A percentile compares a stretch with the other conserved stretches of the same genome.
Conservation (phyloP, 441 rosid species). For the Croton setiger region DNA sequence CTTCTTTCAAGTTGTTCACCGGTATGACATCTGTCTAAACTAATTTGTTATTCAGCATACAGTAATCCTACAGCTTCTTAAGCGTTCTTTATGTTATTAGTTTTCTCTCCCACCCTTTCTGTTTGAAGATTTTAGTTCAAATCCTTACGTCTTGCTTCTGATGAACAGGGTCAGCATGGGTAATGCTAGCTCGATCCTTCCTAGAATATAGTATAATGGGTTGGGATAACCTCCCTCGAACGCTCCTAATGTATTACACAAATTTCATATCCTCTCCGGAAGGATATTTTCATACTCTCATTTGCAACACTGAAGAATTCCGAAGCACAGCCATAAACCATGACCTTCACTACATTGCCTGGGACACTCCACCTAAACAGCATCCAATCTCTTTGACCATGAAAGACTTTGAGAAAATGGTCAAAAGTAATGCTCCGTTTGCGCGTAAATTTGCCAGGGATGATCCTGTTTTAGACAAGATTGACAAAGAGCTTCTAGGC, state of each 20-base stretch:
- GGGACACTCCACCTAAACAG: constrained; percentile 97
- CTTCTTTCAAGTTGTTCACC: constrained; percentile 82
- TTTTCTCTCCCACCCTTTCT: neutral
- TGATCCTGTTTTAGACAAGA: constrained; percentile 77
- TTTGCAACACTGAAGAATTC: constrained; percentile 67
- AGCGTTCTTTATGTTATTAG: neutral
- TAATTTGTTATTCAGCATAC: neutral
- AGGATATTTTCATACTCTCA: constrained; percentile 90
- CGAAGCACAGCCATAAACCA: constrained; percentile 58
- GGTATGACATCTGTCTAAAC: constrained; percentile 36
- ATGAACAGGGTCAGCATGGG: constrained; percentile 84
- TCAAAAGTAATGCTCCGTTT: constrained; percentile 77
- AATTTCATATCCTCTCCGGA: constrained; percentile 91
- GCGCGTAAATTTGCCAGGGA: constrained; percentile 79
- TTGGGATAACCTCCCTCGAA: constrained; percentile 87
- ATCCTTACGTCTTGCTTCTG: constrained; percentile 11
- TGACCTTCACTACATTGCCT: constrained; percentile 93
- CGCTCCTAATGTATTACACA: constrained; percentile 79
- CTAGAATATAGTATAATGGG: constrained; percentile 83
- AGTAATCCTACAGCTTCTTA: neutral
- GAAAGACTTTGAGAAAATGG: constrained; percentile 77
- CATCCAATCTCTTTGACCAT: constrained; percentile 63
- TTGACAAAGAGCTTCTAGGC: constrained; percentile 71
- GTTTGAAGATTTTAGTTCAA: neutral
- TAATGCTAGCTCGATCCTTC: constrained; percentile 62